Conservation (phyloP, 495 filamentous ascomycete species). For the Hyaloscypha finlandica region DNA sequence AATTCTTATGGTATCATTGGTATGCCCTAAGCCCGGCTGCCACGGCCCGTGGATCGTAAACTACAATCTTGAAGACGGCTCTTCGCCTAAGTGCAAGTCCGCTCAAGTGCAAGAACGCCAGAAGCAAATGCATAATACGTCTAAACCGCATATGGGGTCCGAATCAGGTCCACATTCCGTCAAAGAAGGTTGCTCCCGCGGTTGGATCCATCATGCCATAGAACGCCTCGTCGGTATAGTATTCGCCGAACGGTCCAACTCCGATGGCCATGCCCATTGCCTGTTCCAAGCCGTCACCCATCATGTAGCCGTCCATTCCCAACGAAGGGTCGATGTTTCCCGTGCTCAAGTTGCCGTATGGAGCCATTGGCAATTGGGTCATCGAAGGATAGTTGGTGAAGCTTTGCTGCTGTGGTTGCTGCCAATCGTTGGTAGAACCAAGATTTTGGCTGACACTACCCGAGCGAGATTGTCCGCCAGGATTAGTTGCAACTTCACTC, state of each 20-base stretch:
- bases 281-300: slow-evolving; percentile 49
- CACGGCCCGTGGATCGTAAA: neutral
- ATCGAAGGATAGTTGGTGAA: slow-evolving; percentile 8
- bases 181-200: neutral
- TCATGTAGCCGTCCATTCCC: slow-evolving; percentile 39
- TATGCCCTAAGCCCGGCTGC: neutral
- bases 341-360: slow-evolving; percentile 20
- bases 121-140: neutral
- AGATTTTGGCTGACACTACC: slow-evolving; percentile 18
- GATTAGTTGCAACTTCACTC: slow-evolving; percentile 66
- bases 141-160: neutral
- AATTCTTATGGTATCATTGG: no score
- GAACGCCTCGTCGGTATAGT: slow-evolving; percentile 30
- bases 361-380: slow-evolving; percentile 11
- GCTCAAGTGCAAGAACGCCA: neutral
- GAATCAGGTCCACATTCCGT: neutral
- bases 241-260: slow-evolving; percentile 31
- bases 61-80: neutral
- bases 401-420: slow-evolving; percentile 26
- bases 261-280: slow-evolving; percentile 53
- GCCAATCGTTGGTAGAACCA: slow-evolving; percentile 22
- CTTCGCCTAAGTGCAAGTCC: neutral
- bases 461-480: slow-evolving; percentile 26
- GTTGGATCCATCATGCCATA: slow-evolving; percentile 21
- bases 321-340: slow-evolving; percentile 39